phyloP scores from a whole-genome alignment of 2,329 filamentous ascomycete species.

The Phialophora chinensis region DNA sequence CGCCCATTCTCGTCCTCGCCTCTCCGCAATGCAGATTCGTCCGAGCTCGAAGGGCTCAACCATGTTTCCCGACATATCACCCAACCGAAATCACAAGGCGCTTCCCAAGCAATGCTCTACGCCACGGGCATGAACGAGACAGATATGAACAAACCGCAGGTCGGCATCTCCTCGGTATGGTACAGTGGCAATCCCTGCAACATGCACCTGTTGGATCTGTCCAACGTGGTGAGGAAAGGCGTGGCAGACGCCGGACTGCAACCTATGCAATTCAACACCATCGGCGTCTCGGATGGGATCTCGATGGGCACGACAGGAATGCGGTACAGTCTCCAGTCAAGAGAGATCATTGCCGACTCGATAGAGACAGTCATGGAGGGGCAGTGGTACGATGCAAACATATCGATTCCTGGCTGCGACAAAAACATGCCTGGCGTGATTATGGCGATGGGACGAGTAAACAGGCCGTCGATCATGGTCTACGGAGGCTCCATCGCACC shows the following conservation, averaged over 20 bases:
- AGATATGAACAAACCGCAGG: conserved; percentile 95
- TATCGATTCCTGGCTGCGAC: conserved; percentile 96
- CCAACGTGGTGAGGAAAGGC: conserved; percentile 74
- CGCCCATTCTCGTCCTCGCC: conserved; percentile 31
- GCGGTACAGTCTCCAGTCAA: conserved; percentile 91
- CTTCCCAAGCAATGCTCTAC: conserved; percentile 98
- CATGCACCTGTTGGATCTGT: conserved; percentile 95
- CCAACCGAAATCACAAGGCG: conserved; percentile 96
- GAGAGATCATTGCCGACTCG: conserved; percentile 96
- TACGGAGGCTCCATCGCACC: conserved; percentile 95
- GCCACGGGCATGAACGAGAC: conserved; percentile 84
- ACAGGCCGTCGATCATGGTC: conserved; percentile 94
- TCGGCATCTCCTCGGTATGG: conserved; percentile 98
- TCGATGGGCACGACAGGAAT: conserved; percentile 98
- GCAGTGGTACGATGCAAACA: conserved; percentile 98
- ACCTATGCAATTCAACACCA: conserved; percentile 98
- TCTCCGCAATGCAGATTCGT: conserved; percentile 15
- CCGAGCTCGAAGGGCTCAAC: conserved; percentile 65
- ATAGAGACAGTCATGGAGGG: conserved; percentile 99
- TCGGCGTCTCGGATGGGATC: conserved; percentile 96
- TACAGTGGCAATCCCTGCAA: conserved; percentile 98
- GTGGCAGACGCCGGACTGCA: conserved; percentile 78
- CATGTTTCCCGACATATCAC: conserved; percentile 84
- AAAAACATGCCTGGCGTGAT: conserved; percentile 98
- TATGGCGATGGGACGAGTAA: conserved; percentile 93